Evolutionary conservation across 441 rosid genomes (phyloP).

Genomic region (Gossypium laxum): DNA sequence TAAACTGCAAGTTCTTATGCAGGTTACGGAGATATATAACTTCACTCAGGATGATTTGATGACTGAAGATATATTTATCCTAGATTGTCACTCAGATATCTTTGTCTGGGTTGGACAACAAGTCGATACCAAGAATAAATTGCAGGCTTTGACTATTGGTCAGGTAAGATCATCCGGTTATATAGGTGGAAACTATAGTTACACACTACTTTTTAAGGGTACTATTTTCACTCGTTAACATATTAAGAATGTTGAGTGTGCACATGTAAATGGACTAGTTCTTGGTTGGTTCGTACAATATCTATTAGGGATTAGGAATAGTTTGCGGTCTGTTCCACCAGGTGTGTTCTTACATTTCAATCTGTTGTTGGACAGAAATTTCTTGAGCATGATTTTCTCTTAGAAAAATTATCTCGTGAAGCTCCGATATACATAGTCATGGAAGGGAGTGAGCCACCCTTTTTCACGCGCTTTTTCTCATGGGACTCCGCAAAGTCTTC

Average conservation of each 20-base stretch:
- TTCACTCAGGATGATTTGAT: conserved; percentile 84
- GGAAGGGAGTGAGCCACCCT: conserved; percentile 89
- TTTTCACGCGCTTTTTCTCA: conserved; percentile 82
- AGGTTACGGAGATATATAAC: conserved; percentile 77
- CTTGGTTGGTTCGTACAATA: background rate
- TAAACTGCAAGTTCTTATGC: conserved; percentile 20
- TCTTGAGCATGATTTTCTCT: conserved; percentile 63
- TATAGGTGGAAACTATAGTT: background rate
- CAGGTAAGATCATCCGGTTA: conserved; percentile 43
- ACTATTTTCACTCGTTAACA: background rate
- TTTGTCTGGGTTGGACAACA: conserved; percentile 93
- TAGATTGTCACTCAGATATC: conserved; percentile 71
- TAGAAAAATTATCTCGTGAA: conserved; percentile 60
- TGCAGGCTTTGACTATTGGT: conserved; percentile 58
- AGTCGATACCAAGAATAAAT: conserved; percentile 60
- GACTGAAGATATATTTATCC: conserved; percentile 88
- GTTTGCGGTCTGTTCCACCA: background rate
- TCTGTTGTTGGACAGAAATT: conserved; percentile 51
- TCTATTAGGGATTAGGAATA: background rate
- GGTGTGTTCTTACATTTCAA: conserved; percentile 9
- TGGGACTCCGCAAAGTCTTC: conserved; percentile 81
- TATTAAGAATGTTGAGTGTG: background rate
- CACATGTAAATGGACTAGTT: background rate
- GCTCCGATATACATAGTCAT: conserved; percentile 60
- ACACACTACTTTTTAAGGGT: background rate